These are phyloP conservation scores for Linanthus parryae DNA, from an alignment of 148 eudicot genomes.

Conservation along the genomic window DNA sequence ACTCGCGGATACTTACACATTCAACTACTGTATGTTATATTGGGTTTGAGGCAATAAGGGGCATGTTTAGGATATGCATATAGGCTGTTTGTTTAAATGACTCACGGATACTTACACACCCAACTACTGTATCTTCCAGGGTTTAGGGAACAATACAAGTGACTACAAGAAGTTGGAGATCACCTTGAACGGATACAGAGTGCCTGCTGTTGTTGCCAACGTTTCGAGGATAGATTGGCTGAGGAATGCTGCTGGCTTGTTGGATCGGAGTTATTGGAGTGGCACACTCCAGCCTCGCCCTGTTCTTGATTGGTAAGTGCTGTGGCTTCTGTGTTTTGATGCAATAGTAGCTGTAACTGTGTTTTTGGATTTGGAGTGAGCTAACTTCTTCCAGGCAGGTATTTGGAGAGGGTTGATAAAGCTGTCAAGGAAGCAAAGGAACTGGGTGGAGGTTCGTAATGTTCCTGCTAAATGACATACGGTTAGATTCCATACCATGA, in stretches of 20 bases:
- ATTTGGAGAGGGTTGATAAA: conserved; percentile 59
- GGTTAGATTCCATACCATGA: too few species aligned
- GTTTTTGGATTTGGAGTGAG: neutral
- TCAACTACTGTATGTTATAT: neutral
- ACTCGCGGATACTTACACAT: neutral
- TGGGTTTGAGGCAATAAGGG: neutral
- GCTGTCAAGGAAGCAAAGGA: conserved; percentile 73
- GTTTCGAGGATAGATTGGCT: conserved; percentile 95
- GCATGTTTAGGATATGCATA: neutral
- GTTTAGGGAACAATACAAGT: conserved; percentile 75
- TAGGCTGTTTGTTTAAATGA: conserved; percentile 2
- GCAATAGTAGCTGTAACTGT: neutral
- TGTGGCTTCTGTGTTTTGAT: neutral
- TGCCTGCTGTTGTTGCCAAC: conserved; percentile 55
- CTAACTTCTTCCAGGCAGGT: conserved; percentile 26
- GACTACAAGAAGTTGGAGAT: conserved; percentile 61
- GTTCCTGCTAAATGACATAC: too few species aligned
- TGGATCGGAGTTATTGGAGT: conserved; percentile 83
- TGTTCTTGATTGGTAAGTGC: conserved; percentile 85
- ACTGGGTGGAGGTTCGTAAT: conserved; percentile 40
- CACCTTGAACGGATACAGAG: conserved; percentile 61
- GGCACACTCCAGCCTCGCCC: conserved; percentile 92
- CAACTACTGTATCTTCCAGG: conserved; percentile 25
- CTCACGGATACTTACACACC: neutral
- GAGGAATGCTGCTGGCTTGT: conserved; percentile 94